Percentiles rank a stretch among this genome's conserved stretches.
Evolutionary conservation across 75 land plant species (phyloP).

Genomic region (Cupressus sempervirens): DNA sequence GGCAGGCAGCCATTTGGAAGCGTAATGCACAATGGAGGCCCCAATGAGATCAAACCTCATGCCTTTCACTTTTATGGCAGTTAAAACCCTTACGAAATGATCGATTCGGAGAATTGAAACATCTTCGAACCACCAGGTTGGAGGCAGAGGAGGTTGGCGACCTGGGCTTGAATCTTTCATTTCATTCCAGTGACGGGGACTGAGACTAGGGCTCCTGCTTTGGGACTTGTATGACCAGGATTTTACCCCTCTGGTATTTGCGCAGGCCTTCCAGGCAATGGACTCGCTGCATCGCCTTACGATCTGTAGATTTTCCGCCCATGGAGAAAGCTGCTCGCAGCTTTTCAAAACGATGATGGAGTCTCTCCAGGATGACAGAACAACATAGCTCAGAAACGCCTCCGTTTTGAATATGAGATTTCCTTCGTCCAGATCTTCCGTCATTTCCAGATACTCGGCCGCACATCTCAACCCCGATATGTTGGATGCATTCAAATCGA

Average conservation of each 20-base stretch:
- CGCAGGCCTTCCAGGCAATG: slow-evolving; percentile 93
- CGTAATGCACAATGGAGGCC: slow-evolving; percentile 70
- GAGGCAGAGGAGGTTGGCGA: slow-evolving; percentile 41
- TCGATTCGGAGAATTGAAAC: slow-evolving; percentile 66
- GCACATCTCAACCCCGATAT: slow-evolving; percentile 74
- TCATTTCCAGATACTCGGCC: slow-evolving; percentile 86
- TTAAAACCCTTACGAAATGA: slow-evolving; percentile 71
- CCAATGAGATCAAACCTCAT: slow-evolving; percentile 75
- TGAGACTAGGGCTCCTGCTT: slow-evolving; percentile 27
- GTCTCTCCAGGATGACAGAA: slow-evolving; percentile 81
- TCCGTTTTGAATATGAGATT: slow-evolving; percentile 83
- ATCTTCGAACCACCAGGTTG: slow-evolving; percentile 96
- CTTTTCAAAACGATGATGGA: slow-evolving; percentile 72
- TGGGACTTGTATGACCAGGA: slow-evolving; percentile 52
- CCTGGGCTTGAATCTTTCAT: slow-evolving; percentile 51
- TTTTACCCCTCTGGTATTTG: slow-evolving; percentile 68
- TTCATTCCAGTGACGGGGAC: slow-evolving; percentile 32
- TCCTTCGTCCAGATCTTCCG: slow-evolving; percentile 84
- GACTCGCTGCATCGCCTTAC: slow-evolving; percentile 83
- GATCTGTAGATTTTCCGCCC: slow-evolving; percentile 86
- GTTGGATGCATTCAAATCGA: slow-evolving; percentile 62
- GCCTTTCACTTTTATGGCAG: slow-evolving; percentile 89
- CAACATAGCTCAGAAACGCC: slow-evolving; percentile 70
- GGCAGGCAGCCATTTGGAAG: slow-evolving; percentile 78
- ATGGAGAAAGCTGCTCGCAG: slow-evolving; percentile 70